These are phyloP conservation scores for Alternaria angustiovoidea DNA, from an alignment of 2,329 filamentous ascomycete genomes.

Conservation along the genomic window DNA sequence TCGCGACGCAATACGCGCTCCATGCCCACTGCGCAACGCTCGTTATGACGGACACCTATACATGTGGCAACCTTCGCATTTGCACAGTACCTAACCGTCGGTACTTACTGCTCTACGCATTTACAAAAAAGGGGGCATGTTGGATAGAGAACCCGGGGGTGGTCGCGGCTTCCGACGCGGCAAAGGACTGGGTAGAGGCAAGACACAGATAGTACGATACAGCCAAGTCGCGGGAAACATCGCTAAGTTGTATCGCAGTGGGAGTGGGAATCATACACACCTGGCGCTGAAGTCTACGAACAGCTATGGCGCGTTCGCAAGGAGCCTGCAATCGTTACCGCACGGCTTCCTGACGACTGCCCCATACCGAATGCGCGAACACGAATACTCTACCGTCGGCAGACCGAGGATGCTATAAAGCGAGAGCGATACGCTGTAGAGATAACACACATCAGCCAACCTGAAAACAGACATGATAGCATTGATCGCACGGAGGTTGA, in stretches of 20 bases:
- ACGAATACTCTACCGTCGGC: constrained; percentile 41
- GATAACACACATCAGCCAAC: constrained; percentile 16
- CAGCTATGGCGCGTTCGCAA: constrained; percentile 40
- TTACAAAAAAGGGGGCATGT: constrained; percentile 25
- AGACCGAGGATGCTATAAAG: constrained; percentile 32
- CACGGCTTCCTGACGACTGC: constrained; percentile 29
- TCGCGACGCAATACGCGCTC: neutral
- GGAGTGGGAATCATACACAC: constrained; percentile 41
- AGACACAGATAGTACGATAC: constrained; percentile 26
- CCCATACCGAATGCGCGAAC: constrained; percentile 40
- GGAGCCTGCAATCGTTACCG: constrained; percentile 38
- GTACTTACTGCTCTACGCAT: neutral
- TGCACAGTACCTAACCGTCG: neutral
- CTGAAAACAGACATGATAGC: neutral
- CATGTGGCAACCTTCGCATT: neutral
- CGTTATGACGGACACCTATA: neutral
- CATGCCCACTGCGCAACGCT: neutral
- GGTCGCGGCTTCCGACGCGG: constrained; percentile 21
- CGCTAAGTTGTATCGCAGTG: constrained; percentile 28
- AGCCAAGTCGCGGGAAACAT: neutral
- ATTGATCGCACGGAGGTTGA: constrained; percentile 19
- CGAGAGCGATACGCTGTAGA: constrained; percentile 40
- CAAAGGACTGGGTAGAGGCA: constrained; percentile 21
- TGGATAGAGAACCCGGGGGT: constrained; percentile 28
- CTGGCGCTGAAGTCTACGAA: constrained; percentile 39